Conservation (phyloP, 2,329 filamentous ascomycete genomes). For the Bipolaris zeicola region DNA sequence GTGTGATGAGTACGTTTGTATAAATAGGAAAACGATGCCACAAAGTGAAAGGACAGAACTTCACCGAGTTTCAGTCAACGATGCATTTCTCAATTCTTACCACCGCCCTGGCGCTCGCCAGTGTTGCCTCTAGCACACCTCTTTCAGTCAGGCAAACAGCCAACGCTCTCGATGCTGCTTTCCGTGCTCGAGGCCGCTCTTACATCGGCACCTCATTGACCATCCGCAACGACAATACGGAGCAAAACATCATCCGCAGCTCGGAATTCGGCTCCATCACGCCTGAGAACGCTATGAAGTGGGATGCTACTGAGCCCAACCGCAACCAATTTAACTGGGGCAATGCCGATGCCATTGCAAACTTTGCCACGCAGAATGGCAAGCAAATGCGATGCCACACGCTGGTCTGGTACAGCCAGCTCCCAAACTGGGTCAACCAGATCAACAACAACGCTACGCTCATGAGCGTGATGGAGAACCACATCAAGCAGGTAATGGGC, state of each 20-base stretch:
- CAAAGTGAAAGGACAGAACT: not conserved
- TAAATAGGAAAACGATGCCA: not conserved
- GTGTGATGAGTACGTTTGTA: not conserved
- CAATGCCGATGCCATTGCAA: conserved; percentile 39
- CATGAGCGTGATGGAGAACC: conserved; percentile 47
- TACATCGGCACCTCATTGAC: conserved; percentile 48
- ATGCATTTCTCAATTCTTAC: conserved; percentile 30
- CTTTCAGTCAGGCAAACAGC: conserved; percentile 24
- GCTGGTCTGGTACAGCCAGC: conserved; percentile 49
- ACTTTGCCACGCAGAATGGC: conserved; percentile 45
- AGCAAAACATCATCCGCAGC: conserved; percentile 29
- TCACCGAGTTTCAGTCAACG: not conserved
- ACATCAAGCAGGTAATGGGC: conserved; percentile 45
- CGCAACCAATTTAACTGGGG: conserved; percentile 45
- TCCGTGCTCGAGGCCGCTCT: conserved; percentile 32
- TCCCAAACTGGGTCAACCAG: conserved; percentile 45
- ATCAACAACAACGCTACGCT: conserved; percentile 46
- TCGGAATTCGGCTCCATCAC: conserved; percentile 45
- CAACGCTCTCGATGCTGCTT: conserved; percentile 28
- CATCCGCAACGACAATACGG: conserved; percentile 40
- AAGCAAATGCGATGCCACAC: conserved; percentile 45
- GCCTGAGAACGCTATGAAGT: conserved; percentile 43
- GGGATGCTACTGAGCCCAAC: conserved; percentile 47
- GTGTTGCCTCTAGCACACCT: conserved; percentile 21
- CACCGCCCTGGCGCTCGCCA: conserved; percentile 28